Conservation (phyloP, 495 filamentous ascomycete species). For the Rhypophila decipiens region DNA sequence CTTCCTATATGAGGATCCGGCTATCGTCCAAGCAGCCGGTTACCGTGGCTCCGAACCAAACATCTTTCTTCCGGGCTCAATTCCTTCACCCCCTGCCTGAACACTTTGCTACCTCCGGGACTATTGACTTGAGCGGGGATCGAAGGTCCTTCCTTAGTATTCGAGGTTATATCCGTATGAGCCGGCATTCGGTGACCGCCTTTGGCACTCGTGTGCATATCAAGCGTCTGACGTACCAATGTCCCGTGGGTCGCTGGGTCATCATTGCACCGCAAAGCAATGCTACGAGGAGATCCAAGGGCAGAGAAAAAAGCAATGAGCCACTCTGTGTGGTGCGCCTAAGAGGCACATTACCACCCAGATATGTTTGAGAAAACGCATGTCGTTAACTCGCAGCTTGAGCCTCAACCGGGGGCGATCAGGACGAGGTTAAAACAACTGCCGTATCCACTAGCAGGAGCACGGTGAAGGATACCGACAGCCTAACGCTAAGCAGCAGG, state of each 20-base stretch:
- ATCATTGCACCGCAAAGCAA: too few relatives aligned
- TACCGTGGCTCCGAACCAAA: background rate
- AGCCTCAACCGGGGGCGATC: background rate
- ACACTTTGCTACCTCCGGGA: background rate
- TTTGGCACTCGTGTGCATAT: background rate
- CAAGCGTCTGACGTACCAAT: background rate
- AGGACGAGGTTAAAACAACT: background rate
- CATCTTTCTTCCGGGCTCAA: background rate
- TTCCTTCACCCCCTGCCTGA: background rate
- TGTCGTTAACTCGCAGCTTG: background rate
- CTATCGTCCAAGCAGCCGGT: background rate
- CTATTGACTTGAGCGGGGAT: background rate
- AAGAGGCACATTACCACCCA: background rate
- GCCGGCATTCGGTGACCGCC: background rate
- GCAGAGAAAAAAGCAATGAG: background rate
- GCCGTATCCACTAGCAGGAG: background rate
- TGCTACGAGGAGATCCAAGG: too few relatives aligned
- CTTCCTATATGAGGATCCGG: background rate
- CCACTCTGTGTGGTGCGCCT: background rate
- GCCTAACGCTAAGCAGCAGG: slow-evolving; percentile 12
- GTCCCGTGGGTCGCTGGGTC: background rate
- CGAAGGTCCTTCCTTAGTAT: background rate
- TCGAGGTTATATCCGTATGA: background rate
- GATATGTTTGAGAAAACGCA: background rate
- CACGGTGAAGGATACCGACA: background rate